Percentiles rank a stretch among this genome's conserved stretches.
Conservation (phyloP, 1,139 yeast genomes). For the Kodamaea sp. region DNA sequence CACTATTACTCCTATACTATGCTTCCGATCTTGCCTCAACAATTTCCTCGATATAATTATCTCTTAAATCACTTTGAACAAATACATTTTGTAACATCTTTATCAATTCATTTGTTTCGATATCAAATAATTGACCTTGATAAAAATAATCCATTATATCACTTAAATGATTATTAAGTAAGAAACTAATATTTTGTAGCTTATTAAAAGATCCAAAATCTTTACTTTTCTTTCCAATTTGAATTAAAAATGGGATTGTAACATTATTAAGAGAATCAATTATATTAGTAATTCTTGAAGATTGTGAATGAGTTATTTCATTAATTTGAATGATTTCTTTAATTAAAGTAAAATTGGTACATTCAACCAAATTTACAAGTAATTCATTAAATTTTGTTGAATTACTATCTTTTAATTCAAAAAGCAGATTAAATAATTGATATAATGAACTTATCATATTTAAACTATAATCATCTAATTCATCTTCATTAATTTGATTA, state of each 20-base stretch:
- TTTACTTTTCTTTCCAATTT: conserved; percentile 11
- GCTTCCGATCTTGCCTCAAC: conserved; percentile 34
- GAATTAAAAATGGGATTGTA: conserved; percentile 16
- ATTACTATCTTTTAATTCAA: conserved; percentile 27
- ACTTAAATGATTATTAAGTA: conserved; percentile 55
- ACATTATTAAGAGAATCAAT: conserved; percentile 20
- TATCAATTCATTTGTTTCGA: conserved; percentile 63
- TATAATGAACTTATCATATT: conserved; percentile 21
- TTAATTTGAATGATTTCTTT: conserved; percentile 24
- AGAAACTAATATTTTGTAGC: conserved; percentile 39
- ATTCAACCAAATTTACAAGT: conserved; percentile 27
- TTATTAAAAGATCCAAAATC: conserved; percentile 34
- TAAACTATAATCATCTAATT: conserved; percentile 21
- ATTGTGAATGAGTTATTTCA: conserved; percentile 39
- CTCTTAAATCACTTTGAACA: conserved; percentile 66
- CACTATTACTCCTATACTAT: too few species aligned
- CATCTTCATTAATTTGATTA: conserved; percentile 15
- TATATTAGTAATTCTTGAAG: conserved; percentile 28
- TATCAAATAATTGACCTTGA: conserved; percentile 70
- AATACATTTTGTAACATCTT: conserved; percentile 57
- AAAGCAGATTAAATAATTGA: conserved; percentile 26
- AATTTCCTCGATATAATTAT: conserved; percentile 60
- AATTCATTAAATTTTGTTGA: conserved; percentile 25
- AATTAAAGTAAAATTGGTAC: conserved; percentile 29
- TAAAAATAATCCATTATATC: conserved; percentile 70